Evolutionary conservation across 1,139 yeast species (phyloP).

Genomic region (Scheffersomyces lignicola): DNA sequence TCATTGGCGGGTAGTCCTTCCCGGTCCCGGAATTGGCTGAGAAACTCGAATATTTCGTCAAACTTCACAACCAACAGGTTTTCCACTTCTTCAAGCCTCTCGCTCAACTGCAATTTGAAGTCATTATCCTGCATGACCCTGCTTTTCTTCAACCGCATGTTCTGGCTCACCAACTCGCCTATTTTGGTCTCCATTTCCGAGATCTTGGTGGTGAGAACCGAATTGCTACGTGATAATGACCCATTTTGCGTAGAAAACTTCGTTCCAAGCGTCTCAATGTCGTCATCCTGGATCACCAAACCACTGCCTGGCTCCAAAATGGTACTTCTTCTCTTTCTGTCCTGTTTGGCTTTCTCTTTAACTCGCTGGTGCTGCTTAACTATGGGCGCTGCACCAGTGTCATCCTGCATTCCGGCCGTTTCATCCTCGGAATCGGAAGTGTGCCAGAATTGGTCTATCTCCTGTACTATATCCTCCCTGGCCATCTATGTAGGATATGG

Average conservation of each 20-base stretch:
- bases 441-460: no score
- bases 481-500: no score
- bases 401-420: no score
- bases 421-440: no score
- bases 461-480: no score
- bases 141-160: constrained; percentile 31
- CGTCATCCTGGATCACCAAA: no score
- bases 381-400: no score
- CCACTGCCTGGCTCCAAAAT: no score
- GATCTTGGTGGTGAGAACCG: constrained; percentile 48
- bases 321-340: no score
- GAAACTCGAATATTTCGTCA: constrained; percentile 35
- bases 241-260: constrained; percentile 47
- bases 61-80: constrained; percentile 39
- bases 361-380: no score
- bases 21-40: constrained; percentile 12
- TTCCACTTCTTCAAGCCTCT: constrained; percentile 10
- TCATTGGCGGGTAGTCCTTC: constrained; percentile 21
- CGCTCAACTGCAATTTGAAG: constrained; percentile 8
- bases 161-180: constrained; percentile 48
- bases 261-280: constrained; percentile 3
- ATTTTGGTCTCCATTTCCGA: constrained; percentile 51
- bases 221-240: constrained; percentile 56
- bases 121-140: constrained; percentile 2
- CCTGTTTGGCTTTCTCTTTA: no score